Evolutionary conservation across 148 eudicot species (phyloP).

Genomic region (Rhododendron mucronatum): DNA sequence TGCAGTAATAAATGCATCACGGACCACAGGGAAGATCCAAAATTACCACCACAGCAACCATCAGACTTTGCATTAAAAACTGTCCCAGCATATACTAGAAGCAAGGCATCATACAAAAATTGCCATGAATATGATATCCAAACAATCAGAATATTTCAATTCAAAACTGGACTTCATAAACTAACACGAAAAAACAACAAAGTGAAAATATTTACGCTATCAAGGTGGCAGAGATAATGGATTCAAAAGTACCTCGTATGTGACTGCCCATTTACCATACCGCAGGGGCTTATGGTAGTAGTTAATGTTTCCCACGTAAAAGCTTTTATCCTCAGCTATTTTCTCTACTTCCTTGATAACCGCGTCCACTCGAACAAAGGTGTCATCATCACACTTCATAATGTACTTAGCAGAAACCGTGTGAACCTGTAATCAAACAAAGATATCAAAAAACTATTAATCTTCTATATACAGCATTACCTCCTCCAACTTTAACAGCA

Average conservation of each 20-base stretch:
- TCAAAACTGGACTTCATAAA: background rate
- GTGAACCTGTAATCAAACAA: slow-evolving; percentile 43
- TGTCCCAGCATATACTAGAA: background rate
- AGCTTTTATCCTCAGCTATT: slow-evolving; percentile 49
- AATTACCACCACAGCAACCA: background rate
- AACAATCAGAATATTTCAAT: background rate
- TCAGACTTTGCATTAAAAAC: background rate
- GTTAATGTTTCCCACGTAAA: slow-evolving; percentile 85
- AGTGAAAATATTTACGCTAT: background rate
- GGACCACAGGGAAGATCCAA: background rate
- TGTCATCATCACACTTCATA: slow-evolving; percentile 97
- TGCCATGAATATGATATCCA: background rate
- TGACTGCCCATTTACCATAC: slow-evolving; percentile 96
- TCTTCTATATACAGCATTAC: background rate
- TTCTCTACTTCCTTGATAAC: slow-evolving; percentile 56
- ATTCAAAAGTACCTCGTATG: slow-evolving; percentile 68
- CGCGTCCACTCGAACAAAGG: slow-evolving; percentile 81
- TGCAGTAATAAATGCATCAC: background rate
- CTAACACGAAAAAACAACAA: background rate
- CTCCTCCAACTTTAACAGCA: background rate
- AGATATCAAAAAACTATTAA: background rate
- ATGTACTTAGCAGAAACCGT: slow-evolving; percentile 72
- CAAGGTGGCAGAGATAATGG: background rate
- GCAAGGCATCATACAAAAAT: background rate
- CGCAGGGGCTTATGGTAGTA: slow-evolving; percentile 82